Percentiles rank a stretch among this genome's conserved stretches.
Evolutionary conservation across 2,329 filamentous ascomycete species (phyloP).

Genomic region (Neoarthrinium moseri): DNA sequence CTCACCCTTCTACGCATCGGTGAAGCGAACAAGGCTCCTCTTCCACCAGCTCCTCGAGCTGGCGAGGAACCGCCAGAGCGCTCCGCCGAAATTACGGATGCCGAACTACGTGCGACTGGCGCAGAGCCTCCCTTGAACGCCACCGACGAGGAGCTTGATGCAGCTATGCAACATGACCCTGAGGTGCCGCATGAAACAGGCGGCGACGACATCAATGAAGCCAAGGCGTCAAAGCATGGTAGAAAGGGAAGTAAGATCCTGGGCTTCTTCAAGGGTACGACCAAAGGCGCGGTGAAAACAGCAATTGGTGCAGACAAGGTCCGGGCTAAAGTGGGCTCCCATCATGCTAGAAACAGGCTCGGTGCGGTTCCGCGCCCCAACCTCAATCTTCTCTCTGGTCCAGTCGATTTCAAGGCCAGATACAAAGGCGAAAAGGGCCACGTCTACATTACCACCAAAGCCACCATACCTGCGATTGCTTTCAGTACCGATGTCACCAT

Average conservation of each 20-base stretch:
- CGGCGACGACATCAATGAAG: slow-evolving; percentile 47
- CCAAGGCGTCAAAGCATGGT: slow-evolving; percentile 36
- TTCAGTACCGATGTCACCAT: slow-evolving; percentile 59
- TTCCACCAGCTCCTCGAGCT: slow-evolving; percentile 57
- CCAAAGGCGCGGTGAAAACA: slow-evolving; percentile 71
- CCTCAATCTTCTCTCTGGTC: slow-evolving; percentile 54
- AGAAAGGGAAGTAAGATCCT: slow-evolving; percentile 49
- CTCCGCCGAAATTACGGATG: slow-evolving; percentile 38
- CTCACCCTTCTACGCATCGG: slow-evolving; percentile 79
- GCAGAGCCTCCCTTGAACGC: slow-evolving; percentile 54
- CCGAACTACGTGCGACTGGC: slow-evolving; percentile 48
- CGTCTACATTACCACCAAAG: slow-evolving; percentile 66
- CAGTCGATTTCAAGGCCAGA: slow-evolving; percentile 73
- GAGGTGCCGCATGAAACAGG: slow-evolving; percentile 30
- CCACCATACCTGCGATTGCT: slow-evolving; percentile 66
- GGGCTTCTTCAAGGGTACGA: slow-evolving; percentile 65
- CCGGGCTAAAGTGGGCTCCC: slow-evolving; percentile 61
- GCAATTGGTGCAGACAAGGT: slow-evolving; percentile 69
- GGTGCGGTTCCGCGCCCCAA: slow-evolving; percentile 61
- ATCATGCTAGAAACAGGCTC: slow-evolving; percentile 66
- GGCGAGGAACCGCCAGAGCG: slow-evolving; percentile 33
- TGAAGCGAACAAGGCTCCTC: slow-evolving; percentile 75
- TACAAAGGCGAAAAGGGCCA: slow-evolving; percentile 71
- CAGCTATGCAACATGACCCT: slow-evolving; percentile 52
- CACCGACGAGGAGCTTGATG: slow-evolving; percentile 62